Base-by-base conservation (phyloP, 257 asterid genomes). In the Lycium ferocissimum region DNA sequence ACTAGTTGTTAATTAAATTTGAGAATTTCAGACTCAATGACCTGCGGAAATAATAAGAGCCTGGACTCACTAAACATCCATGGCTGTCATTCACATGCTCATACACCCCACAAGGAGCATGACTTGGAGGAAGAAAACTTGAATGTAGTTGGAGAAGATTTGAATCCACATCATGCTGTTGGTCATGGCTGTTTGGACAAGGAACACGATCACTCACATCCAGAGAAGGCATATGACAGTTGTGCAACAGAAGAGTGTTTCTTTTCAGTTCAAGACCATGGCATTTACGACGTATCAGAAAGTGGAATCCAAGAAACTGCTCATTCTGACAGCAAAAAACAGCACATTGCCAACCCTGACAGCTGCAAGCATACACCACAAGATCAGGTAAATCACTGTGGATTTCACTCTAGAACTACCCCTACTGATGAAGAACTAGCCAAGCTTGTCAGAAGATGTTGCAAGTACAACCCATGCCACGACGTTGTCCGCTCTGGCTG, bases 391-490 rank as follows among this genome's bases (percentile, higher is more conserved):
- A 73, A 80, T 26, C 75, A 61, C 3, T 80, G 85, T 18, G 69
- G 6, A 57, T 53, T 53, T 20, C 84, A 79, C 79, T 6, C 18
- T 2, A 78, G 79, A 67, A 73, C 81, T 45, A 71, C 15, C 12
- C 58, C 54, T 8, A 40, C 43, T 13, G 88, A 71, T 3, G 83
- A 83, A 67, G 83, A 70, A 81, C 9, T 69, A 20, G 81, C 71
- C 26, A 81, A 67, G 40, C 79, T 40, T 53, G 84, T 56, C 9
- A 72, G 33, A 79, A 61, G 26, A 47, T 84, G 91, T 79, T 91
- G 93, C 79, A 83, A 73, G 15, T 49, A 81, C 13, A 61, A 61
- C 14, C 82, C 85, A 58, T 38, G 85, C 26, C 72, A 84, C 0
- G 17, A 45, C 8, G 49, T 26, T 26, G 33, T 20, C 59, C 90